These are phyloP conservation scores for Sugiyamaella japonica DNA, from an alignment of 1,139 yeast genomes.

Conservation along the genomic window DNA sequence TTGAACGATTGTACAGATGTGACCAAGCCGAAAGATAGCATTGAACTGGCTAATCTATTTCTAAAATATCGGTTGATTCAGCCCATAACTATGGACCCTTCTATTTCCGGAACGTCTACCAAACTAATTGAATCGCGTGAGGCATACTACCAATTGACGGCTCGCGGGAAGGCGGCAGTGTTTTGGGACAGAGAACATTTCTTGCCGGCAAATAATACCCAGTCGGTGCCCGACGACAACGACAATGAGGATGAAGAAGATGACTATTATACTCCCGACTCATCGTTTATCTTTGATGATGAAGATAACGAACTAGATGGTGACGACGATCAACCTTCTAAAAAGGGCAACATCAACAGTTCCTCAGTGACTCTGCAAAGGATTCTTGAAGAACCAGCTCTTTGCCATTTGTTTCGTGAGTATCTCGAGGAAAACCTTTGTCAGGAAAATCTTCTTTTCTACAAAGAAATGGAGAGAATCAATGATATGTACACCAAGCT, in stretches of 20 bases:
- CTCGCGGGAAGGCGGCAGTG: conserved; percentile 43
- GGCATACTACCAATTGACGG: conserved; percentile 44
- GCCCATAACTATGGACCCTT: conserved; percentile 24
- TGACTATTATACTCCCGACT: conserved; percentile 2
- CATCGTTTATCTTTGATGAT: neutral
- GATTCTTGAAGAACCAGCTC: conserved; percentile 74
- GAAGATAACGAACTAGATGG: neutral
- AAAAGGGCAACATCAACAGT: neutral
- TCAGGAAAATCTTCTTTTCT: conserved; percentile 74
- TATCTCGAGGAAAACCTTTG: conserved; percentile 67
- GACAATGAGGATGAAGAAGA: neutral
- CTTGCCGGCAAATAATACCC: neutral
- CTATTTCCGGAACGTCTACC: conserved; percentile 11
- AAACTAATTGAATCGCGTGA: conserved; percentile 37
- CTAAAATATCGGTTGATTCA: conserved; percentile 51
- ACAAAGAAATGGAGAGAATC: conserved; percentile 54
- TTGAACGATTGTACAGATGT: conserved; percentile 84
- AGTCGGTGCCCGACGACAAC: neutral
- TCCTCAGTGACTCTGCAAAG: conserved; percentile 42
- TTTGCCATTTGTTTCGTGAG: conserved; percentile 62
- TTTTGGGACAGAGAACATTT: conserved; percentile 40
- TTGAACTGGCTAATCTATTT: conserved; percentile 58
- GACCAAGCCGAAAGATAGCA: conserved; percentile 58
- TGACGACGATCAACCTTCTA: neutral
- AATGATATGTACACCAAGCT: conserved; percentile 41